Conservation (phyloP, 805 yeast genomes). For the Kodamaea hsintzibuensis region DNA sequence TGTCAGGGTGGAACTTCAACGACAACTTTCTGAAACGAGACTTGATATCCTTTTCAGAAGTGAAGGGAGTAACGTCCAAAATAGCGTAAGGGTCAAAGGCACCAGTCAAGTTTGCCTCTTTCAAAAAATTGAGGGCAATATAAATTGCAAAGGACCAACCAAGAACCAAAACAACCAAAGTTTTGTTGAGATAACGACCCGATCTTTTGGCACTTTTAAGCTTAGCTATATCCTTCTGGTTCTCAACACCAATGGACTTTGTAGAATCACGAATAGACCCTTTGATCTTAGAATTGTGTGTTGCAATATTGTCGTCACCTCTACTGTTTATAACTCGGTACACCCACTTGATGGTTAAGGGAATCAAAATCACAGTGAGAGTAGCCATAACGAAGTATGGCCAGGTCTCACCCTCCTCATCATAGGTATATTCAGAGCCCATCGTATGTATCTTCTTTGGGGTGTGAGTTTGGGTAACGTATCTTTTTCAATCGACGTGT, state of each 20-base stretch:
- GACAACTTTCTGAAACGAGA: slow-evolving; percentile 84
- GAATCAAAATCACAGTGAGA: slow-evolving; percentile 65
- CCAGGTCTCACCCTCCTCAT: slow-evolving; percentile 90
- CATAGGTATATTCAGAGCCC: slow-evolving; percentile 69
- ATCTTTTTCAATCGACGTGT: slow-evolving; percentile 13
- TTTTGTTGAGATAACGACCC: slow-evolving; percentile 39
- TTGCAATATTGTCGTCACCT: slow-evolving; percentile 18
- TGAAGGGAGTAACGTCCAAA: slow-evolving; percentile 66
- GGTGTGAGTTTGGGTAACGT: neutral
- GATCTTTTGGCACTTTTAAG: slow-evolving; percentile 31
- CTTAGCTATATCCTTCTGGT: slow-evolving; percentile 20
- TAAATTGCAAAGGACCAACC: slow-evolving; percentile 66
- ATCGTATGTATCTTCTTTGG: slow-evolving; percentile 15
- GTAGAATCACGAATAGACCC: slow-evolving; percentile 36
- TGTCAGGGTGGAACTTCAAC: slow-evolving; percentile 91
- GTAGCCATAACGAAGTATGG: slow-evolving; percentile 84
- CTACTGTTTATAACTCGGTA: slow-evolving; percentile 11
- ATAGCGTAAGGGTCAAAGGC: slow-evolving; percentile 90
- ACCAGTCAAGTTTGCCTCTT: slow-evolving; percentile 46
- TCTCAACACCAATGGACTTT: slow-evolving; percentile 33
- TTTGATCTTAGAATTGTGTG: slow-evolving; percentile 24
- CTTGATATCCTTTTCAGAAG: slow-evolving; percentile 76
- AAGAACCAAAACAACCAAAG: slow-evolving; percentile 31
- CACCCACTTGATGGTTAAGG: slow-evolving; percentile 49
- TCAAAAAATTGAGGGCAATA: slow-evolving; percentile 37